A percentile compares a stretch with the other conserved stretches of the same genome.
These are phyloP conservation scores for Cystobasidium slooffiae DNA, from an alignment of 1,284 basidiomycete species.

Conservation along the genomic window DNA sequence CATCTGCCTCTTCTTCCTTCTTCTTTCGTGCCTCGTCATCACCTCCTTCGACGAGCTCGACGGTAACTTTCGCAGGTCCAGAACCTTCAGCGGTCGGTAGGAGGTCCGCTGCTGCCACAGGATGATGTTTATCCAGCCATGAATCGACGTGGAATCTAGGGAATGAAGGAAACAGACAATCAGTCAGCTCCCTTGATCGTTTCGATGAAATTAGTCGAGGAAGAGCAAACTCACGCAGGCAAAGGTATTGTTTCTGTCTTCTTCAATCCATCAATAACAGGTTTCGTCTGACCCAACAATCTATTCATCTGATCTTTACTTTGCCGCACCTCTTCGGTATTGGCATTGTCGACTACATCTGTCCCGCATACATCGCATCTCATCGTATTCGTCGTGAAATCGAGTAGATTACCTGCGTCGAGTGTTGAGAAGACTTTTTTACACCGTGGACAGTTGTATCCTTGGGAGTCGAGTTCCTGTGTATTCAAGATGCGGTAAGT, in stretches of 20 bases:
- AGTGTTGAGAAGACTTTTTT: conserved; percentile 81
- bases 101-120: conserved; percentile 51
- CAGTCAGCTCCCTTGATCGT: not conserved
- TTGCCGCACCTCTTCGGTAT: conserved; percentile 77
- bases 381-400: conserved; percentile 60
- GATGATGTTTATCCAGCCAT: conserved; percentile 64
- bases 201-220: too few relatives aligned
- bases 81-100: conserved; percentile 41
- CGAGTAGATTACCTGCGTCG: conserved; percentile 74
- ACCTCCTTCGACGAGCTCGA: conserved; percentile 54
- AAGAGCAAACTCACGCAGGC: conserved; percentile 70
- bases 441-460: conserved; percentile 92
- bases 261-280: conserved; percentile 82
- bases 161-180: conserved; percentile 24
- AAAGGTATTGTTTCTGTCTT: conserved; percentile 85
- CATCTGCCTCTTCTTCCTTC: conserved; percentile 62
- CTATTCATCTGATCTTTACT: conserved; percentile 93
- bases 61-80: conserved; percentile 55
- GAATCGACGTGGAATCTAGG: conserved; percentile 75
- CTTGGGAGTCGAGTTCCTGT: conserved; percentile 91
- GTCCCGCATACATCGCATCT: conserved; percentile 67
- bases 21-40: conserved; percentile 60
- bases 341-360: conserved; percentile 89
- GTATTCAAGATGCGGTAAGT: not conserved
- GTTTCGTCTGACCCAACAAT: conserved; percentile 88